phyloP scores from a whole-genome alignment of 2,329 filamentous ascomycete genomes.

The Allantophomopsis cytisporea region DNA sequence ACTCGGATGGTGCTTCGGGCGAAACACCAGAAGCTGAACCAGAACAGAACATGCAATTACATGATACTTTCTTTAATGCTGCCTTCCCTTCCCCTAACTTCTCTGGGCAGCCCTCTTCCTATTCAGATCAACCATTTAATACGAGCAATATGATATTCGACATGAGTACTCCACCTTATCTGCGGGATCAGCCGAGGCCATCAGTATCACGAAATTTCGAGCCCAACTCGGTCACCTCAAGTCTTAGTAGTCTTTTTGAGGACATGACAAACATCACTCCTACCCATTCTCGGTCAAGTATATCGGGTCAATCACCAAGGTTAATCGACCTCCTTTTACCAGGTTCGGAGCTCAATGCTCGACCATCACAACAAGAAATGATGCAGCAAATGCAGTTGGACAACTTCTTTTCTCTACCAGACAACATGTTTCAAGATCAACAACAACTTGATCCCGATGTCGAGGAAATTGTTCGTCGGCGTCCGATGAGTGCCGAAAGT shows the following conservation, averaged over 20 bases:
- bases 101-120: slow-evolving; percentile 3
- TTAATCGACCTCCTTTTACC: slow-evolving; percentile 32
- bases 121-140: slow-evolving; percentile 12
- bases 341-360: slow-evolving; percentile 29
- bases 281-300: slow-evolving; percentile 18
- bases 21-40: slow-evolving; percentile 8
- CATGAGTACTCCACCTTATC: slow-evolving; percentile 15
- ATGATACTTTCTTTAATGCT: slow-evolving; percentile 16
- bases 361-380: slow-evolving; percentile 3
- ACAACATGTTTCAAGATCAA: slow-evolving; percentile 10
- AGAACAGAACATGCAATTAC: slow-evolving; percentile 13
- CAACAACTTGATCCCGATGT: slow-evolving; percentile 29
- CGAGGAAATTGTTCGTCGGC: slow-evolving; percentile 37
- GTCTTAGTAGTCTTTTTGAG: slow-evolving; percentile 20
- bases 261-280: slow-evolving; percentile 16
- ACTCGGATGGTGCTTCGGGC: slow-evolving; percentile 12
- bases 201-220: slow-evolving; percentile 14
- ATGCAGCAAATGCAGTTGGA: slow-evolving; percentile 12
- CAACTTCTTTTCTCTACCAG: slow-evolving; percentile 7
- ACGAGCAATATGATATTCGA: slow-evolving; percentile 15
- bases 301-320: slow-evolving; percentile 31
- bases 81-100: slow-evolving; percentile 12
- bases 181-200: slow-evolving; percentile 12
- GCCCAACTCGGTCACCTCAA: slow-evolving; percentile 20
- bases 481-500: slow-evolving; percentile 8